phyloP scores from a whole-genome alignment of 2,329 filamentous ascomycete genomes.

The Chaetothyriales sp. region DNA sequence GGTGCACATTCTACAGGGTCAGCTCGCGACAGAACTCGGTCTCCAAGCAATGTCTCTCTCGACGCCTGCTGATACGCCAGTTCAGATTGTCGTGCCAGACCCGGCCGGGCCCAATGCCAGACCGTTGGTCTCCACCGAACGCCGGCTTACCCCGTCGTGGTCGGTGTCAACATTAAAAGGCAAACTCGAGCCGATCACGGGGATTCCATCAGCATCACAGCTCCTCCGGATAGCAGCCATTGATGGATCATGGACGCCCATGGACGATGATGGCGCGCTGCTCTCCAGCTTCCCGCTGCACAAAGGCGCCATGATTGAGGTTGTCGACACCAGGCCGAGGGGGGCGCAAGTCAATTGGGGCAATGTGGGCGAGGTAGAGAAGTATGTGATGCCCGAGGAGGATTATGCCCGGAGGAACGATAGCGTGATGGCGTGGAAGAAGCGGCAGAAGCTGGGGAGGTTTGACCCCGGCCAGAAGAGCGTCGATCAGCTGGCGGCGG shows the following conservation, averaged over 20 bases:
- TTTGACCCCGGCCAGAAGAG: constrained; percentile 77
- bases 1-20: background rate
- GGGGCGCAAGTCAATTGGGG: constrained; percentile 39
- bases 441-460: constrained; percentile 81
- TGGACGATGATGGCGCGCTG: constrained; percentile 6
- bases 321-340: constrained; percentile 28
- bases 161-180: constrained; percentile 68
- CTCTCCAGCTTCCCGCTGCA: constrained; percentile 21
- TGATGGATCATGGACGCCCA: constrained; percentile 7
- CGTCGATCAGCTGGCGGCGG: constrained; percentile 54
- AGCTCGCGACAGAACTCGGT: background rate
- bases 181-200: constrained; percentile 86
- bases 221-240: constrained; percentile 52
- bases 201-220: constrained; percentile 70
- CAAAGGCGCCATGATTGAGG: constrained; percentile 32
- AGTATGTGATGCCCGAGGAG: constrained; percentile 74
- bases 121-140: constrained; percentile 54
- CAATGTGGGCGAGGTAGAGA: constrained; percentile 45
- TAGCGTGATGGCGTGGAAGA: constrained; percentile 91
- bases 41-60: constrained; percentile 11
- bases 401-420: constrained; percentile 79
- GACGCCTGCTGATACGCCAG: constrained; percentile 19
- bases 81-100: constrained; percentile 17
- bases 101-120: constrained; percentile 16
- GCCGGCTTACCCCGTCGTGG: constrained; percentile 87